Evolutionary conservation across 805 yeast genomes (phyloP), one percentile per base, ranked within the genome.

Genomic region (Ogataea zsoltii): DNA sequence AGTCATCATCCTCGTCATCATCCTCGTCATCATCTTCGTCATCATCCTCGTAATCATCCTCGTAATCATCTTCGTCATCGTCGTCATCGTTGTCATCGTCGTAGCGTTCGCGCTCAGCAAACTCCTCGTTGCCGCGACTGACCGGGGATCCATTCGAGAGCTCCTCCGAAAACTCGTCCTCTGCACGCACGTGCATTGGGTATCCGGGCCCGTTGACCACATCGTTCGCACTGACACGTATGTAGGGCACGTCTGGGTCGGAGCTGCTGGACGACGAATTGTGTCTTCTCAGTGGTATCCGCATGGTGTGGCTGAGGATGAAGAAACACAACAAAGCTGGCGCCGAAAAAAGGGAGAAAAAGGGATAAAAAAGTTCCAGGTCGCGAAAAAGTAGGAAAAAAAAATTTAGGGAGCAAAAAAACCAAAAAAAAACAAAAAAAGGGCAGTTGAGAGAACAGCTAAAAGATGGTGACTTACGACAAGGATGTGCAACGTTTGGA

Each of bases 201-300:
- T 12, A 28, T 4, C 31, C 31, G 13, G 40, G 38, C 4, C 42
- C 46, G 11, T 38, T 17, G 2, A 15, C 19, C 3, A 55, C 44
- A 4, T 52, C 51, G 5, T 30, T 14, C 10, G 18, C 30, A 10
- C 45, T 28, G n/a, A 55, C 37, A 19, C 42, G 35, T 13, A 31
- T 42, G 28, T 51, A 55, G 11, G 56, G 49, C n/a, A 52, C 44
- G 23, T 48, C 48, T 1, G 54, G 50, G 33, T 56, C 58, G 3
- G 60, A 56, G 30, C 46, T 38, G 13, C 35, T 42, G 2, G 50
- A 35, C 4, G 50, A 45, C 11, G 41, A 38, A 25, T 13, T 38
- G 18, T 13, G 28, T 11, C 13, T 21, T 21, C 25, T 21, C 7
- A 21, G 7, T 21, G 25, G 25, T 5, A 21, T 21, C 25, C 25